Evolutionary conservation across 2,329 filamentous ascomycete genomes (phyloP), one percentile per base, ranked within the genome.

Genomic region (Mycocentrospora acerina): DNA sequence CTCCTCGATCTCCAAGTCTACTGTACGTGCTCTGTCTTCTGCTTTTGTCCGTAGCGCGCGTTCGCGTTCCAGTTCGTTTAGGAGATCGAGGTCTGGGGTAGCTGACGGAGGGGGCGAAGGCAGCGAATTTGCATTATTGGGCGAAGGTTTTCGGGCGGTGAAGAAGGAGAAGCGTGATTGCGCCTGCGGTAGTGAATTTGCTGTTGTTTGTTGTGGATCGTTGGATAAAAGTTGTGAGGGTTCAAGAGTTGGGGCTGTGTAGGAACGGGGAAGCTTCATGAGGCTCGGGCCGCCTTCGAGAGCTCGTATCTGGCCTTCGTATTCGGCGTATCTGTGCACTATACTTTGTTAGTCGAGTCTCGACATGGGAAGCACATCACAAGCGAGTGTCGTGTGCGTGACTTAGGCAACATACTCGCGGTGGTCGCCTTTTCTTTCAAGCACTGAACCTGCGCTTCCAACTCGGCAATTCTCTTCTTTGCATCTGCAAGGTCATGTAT

Each of bases 1-100:
- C 68, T 93, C 88, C 68, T 91, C 88, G 14, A 91, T 78, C 71
- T 93, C 88, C 10, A 72, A 75, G 57, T 80, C 83, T 34, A 86
- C 85, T 33, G 81, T 78, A 48, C 75, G 76, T 14, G 88, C 71
- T 46, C 80, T 78, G 33, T 78, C 77, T 69, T 93, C 88, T 1
- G 87, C 87, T 35, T 81, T 79, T 26, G 77, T 73, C 10, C 88
- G 80, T 40, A 86, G 74, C 29, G 70, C 71, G 60, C 86, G 80
- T 64, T 91, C 88, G 37, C 79, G 77, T 31, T 75, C 75, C 29
- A 91, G 72, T 6, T 82, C 81, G 33, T 78, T 76, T 12, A 82
- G 71, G n/a, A 90, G 70, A 32, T 77, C 71, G 31, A 68, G 48
- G 46, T 70, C 66, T n/a, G 52, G 25, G 42, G 66, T 35, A 12